These are phyloP conservation scores for Phytophthora idaei DNA, from an alignment of 352 stramenopile species.

Conservation along the genomic window DNA sequence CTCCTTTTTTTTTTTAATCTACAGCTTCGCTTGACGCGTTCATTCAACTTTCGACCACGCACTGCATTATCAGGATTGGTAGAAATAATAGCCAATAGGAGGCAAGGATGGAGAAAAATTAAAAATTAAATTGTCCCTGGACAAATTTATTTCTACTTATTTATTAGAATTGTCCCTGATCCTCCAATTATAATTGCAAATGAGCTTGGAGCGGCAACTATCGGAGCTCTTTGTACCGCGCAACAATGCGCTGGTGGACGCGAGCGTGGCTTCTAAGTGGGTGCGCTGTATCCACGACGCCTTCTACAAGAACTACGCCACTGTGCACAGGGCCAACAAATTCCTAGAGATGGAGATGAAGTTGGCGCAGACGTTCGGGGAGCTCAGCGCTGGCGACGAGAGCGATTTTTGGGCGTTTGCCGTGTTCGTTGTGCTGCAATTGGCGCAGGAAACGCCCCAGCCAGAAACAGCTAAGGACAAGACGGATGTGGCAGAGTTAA, in stretches of 20 bases:
- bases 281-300: constrained; percentile 28
- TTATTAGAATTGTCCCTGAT: too few relatives aligned
- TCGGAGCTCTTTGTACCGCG: constrained; percentile 9
- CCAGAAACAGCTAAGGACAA: not conserved
- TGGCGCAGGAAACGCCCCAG: constrained; percentile 31
- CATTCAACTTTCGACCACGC: too few relatives aligned
- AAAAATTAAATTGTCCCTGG: too few relatives aligned
- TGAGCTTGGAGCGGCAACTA: constrained; percentile 1
- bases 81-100: too few relatives aligned
- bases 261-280: constrained; percentile 26
- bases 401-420: constrained; percentile 43
- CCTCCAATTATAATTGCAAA: not conserved
- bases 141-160: too few relatives aligned
- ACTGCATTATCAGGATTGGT: too few relatives aligned
- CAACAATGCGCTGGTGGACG: not conserved
- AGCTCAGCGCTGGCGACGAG: constrained; percentile 8
- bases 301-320: constrained; percentile 33
- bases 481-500: not conserved
- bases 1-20: too few relatives aligned
- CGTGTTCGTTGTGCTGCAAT: constrained; percentile 44
- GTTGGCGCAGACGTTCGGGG: constrained; percentile 37
- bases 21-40: too few relatives aligned
- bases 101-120: too few relatives aligned
- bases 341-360: constrained; percentile 60
- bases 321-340: constrained; percentile 40